A percentile compares a stretch with the other conserved stretches of the same genome.
Evolutionary conservation across 805 yeast species (phyloP).

Genomic region (Metschnikowia shivogae): DNA sequence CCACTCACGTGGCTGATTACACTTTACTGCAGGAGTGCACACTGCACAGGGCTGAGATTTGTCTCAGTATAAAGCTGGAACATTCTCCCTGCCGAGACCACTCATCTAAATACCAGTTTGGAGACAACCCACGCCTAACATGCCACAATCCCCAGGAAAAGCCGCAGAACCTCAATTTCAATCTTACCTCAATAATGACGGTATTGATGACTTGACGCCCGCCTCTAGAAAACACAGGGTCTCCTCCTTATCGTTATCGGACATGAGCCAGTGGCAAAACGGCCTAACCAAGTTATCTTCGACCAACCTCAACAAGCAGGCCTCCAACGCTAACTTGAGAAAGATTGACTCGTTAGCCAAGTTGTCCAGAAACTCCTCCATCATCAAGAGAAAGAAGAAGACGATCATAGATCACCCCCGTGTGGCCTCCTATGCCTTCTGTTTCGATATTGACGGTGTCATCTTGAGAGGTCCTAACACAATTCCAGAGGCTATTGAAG

Average conservation of each 20-base stretch:
- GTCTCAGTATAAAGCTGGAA: slow-evolving; percentile 3
- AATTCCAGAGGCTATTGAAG: slow-evolving; percentile 74
- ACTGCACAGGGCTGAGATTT: slow-evolving; percentile 1
- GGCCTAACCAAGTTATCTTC: slow-evolving; percentile 40
- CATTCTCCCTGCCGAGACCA: neutral
- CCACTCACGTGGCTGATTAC: neutral
- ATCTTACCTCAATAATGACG: slow-evolving; percentile 68
- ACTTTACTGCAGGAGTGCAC: slow-evolving; percentile 4
- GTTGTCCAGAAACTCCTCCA: slow-evolving; percentile 43
- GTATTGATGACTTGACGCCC: slow-evolving; percentile 65
- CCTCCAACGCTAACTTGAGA: slow-evolving; percentile 34
- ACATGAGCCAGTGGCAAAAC: slow-evolving; percentile 58
- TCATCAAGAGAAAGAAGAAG: slow-evolving; percentile 46
- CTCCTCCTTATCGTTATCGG: slow-evolving; percentile 63
- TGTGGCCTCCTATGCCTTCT: slow-evolving; percentile 81
- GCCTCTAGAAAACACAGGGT: slow-evolving; percentile 58
- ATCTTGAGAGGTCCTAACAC: slow-evolving; percentile 80
- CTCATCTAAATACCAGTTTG: neutral
- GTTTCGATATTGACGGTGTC: slow-evolving; percentile 92
- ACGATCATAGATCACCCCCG: slow-evolving; percentile 61
- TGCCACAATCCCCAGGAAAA: slow-evolving; percentile 9
- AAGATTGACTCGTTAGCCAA: slow-evolving; percentile 44
- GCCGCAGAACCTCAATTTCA: slow-evolving; percentile 25
- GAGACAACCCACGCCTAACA: neutral
- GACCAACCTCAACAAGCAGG: slow-evolving; percentile 32